These are phyloP conservation scores for Hamamelis virginiana DNA, from an alignment of 164 flowering plant species.

Conservation along the genomic window DNA sequence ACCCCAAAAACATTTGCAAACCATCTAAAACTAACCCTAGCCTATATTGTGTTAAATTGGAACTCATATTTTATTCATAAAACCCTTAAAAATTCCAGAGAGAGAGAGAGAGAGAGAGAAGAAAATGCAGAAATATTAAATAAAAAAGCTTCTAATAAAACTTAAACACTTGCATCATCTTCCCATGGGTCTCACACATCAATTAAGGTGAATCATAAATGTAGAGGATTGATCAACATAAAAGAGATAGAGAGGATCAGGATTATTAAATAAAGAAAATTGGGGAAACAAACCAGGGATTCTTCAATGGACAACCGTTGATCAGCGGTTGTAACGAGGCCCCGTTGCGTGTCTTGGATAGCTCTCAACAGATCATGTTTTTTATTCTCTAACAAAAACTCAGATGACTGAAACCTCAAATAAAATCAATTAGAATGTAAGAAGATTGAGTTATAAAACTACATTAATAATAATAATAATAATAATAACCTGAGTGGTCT, in stretches of 20 bases:
- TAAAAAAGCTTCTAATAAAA: too few species aligned
- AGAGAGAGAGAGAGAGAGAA: too few species aligned
- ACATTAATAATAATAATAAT: too few species aligned
- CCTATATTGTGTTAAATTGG: too few species aligned
- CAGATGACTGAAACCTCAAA: slow-evolving; percentile 23
- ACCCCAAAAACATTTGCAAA: too few species aligned
- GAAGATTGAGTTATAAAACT: too few species aligned
- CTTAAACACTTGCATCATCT: too few species aligned
- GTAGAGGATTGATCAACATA: neutral
- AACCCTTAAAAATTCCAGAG: too few species aligned
- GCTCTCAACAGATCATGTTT: slow-evolving; percentile 62
- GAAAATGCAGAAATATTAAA: too few species aligned
- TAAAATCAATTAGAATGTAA: neutral
- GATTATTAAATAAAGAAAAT: neutral
- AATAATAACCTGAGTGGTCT: slow-evolving; percentile 15
- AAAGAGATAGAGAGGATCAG: neutral
- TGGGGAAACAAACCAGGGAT: slow-evolving; percentile 52
- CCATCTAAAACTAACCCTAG: too few species aligned
- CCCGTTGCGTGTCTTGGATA: slow-evolving; percentile 78
- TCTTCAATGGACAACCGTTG: slow-evolving; percentile 84
- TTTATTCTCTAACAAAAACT: slow-evolving; percentile 45
- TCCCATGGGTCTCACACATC: too few species aligned
- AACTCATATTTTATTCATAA: too few species aligned
- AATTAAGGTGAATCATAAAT: neutral
- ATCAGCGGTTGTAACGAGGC: slow-evolving; percentile 60